Percentiles rank a stretch among this genome's conserved stretches.
Evolutionary conservation across 202 grass and related monocot genomes (phyloP).

Genomic region (Carex sylvatica): DNA sequence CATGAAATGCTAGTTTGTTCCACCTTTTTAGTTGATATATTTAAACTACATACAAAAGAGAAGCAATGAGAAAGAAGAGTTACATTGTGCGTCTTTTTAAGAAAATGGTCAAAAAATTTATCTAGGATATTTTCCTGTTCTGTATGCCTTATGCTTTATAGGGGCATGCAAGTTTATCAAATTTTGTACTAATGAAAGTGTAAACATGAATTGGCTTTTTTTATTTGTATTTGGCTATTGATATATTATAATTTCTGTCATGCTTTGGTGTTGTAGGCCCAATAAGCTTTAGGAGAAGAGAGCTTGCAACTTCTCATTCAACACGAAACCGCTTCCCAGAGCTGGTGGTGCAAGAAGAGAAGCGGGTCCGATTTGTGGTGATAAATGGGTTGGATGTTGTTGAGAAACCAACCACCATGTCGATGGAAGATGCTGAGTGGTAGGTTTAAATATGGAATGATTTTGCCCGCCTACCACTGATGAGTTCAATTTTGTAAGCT

Average conservation of each 20-base stretch:
- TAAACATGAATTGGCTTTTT: not conserved
- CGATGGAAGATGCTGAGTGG: constrained; percentile 65
- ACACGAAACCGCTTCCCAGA: constrained; percentile 75
- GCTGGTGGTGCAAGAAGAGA: constrained; percentile 91
- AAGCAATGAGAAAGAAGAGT: not conserved
- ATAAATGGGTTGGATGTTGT: constrained; percentile 73
- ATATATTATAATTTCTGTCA: constrained; percentile 19
- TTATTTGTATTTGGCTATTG: not conserved
- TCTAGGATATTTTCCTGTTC: not conserved
- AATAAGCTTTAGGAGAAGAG: constrained; percentile 88
- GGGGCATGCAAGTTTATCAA: not conserved
- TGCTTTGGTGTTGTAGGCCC: constrained; percentile 41
- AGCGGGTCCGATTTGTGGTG: constrained; percentile 88
- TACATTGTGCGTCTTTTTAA: not conserved
- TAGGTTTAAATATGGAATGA: constrained; percentile 26
- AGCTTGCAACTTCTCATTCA: constrained; percentile 77
- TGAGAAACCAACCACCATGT: constrained; percentile 70
- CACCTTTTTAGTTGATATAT: not conserved
- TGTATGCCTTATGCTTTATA: not conserved
- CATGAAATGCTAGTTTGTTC: not conserved
- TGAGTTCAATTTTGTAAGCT: not conserved
- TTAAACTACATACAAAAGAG: not conserved
- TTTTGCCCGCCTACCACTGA: not conserved
- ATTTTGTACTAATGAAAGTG: not conserved
- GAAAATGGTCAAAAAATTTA: not conserved